A percentile compares a stretch with the other conserved stretches of the same genome.
phyloP scores from a whole-genome alignment of 768 basidiomycete genomes.

The Pluteus cervinus region DNA sequence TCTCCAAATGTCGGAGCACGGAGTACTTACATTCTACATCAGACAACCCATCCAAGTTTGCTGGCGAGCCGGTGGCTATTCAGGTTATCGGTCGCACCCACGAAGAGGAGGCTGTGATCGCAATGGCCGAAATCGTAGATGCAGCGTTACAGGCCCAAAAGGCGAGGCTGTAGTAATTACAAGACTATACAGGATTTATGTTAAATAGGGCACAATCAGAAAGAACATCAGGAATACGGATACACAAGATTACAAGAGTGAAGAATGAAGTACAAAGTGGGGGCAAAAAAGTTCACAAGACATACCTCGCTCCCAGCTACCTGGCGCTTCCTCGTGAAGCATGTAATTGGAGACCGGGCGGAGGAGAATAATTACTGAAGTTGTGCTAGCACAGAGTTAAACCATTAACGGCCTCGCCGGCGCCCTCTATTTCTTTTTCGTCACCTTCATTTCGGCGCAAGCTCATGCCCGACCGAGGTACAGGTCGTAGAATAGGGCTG shows the following conservation, averaged over 20 bases:
- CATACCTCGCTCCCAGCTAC: no score
- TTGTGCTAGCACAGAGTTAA: slow-evolving; percentile 39
- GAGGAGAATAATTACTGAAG: background rate
- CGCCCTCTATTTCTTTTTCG: slow-evolving; percentile 70
- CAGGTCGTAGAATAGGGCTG: slow-evolving; percentile 71
- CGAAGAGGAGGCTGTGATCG: slow-evolving; percentile 73
- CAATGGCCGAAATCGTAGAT: slow-evolving; percentile 62
- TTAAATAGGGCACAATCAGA: no score
- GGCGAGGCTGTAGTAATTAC: no score
- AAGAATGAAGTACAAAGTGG: no score
- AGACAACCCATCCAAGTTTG: slow-evolving; percentile 56
- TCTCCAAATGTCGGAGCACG: background rate
- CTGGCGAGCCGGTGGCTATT: slow-evolving; percentile 53
- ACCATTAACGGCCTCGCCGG: slow-evolving; percentile 70
- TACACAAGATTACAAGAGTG: no score
- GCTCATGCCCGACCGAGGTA: slow-evolving; percentile 36
- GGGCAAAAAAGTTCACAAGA: no score
- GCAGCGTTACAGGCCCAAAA: slow-evolving; percentile 44
- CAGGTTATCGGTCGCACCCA: slow-evolving; percentile 65
- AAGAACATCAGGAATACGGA: no score
- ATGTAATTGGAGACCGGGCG: background rate
- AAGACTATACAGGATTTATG: no score
- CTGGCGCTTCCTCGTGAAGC: no score
- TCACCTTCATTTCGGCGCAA: slow-evolving; percentile 47
- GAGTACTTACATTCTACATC: slow-evolving; percentile 1